Conservation (phyloP, 352 stramenopile genomes). For the Phytophthora litchii region DNA sequence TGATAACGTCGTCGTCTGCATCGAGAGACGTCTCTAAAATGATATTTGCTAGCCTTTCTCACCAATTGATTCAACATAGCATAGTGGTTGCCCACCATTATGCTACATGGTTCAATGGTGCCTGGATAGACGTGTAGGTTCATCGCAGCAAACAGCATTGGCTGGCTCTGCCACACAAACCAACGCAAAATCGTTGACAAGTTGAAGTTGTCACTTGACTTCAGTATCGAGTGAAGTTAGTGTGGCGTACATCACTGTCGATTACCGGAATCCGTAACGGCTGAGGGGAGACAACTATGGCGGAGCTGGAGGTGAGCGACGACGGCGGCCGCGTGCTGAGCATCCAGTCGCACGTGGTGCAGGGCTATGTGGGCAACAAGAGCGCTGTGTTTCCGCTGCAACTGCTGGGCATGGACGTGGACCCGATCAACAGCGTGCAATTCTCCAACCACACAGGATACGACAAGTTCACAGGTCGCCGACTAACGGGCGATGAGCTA, state of each 20-base stretch:
- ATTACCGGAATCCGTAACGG: constrained; percentile 30
- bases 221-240: constrained; percentile 8
- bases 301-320: constrained; percentile 33
- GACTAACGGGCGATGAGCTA: constrained; percentile 74
- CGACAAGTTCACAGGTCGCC: constrained; percentile 71
- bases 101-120: constrained; percentile 9
- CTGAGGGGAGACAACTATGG: constrained; percentile 5
- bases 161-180: constrained; percentile 5
- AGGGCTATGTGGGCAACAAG: constrained; percentile 89
- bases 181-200: background rate
- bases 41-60: constrained; percentile 2
- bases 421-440: constrained; percentile 90
- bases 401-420: constrained; percentile 84
- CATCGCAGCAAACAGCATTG: background rate
- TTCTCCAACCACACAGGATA: constrained; percentile 91
- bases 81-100: no score
- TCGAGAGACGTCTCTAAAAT: constrained; percentile 6
- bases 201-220: constrained; percentile 12
- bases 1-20: constrained; percentile 11
- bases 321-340: constrained; percentile 74
- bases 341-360: constrained; percentile 90
- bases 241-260: constrained; percentile 15
- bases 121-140: constrained; percentile 5
- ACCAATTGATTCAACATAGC: no score
- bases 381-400: constrained; percentile 87